Evolutionary conservation across 2,329 filamentous ascomycete species (phyloP).

Genomic region (Coniochaeta prunicola): DNA sequence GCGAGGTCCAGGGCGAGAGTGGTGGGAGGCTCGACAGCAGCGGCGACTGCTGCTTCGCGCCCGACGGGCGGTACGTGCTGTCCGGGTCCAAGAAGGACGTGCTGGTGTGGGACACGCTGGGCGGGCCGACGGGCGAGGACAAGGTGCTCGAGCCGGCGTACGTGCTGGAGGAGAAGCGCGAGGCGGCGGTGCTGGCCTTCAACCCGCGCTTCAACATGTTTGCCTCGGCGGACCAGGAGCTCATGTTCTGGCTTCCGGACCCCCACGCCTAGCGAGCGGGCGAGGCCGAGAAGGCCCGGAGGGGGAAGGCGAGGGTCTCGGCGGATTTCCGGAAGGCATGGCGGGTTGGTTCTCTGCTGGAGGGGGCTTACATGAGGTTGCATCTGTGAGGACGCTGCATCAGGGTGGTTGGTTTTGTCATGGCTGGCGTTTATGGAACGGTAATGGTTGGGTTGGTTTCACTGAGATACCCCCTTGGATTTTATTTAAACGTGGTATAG

Average conservation of each 20-base stretch:
- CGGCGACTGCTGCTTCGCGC: conserved; percentile 81
- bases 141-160: conserved; percentile 56
- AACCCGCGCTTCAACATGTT: conserved; percentile 91
- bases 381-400: background rate
- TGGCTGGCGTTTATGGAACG: background rate
- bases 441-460: background rate
- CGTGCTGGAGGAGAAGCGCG: conserved; percentile 59
- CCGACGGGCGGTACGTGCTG: conserved; percentile 82
- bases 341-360: background rate
- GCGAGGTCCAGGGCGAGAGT: conserved; percentile 36
- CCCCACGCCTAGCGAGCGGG: conserved; percentile 36
- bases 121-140: conserved; percentile 39
- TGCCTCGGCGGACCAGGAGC: conserved; percentile 79
- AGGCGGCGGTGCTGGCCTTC: conserved; percentile 70
- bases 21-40: conserved; percentile 43
- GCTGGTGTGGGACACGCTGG: conserved; percentile 77
- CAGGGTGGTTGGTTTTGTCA: background rate
- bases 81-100: conserved; percentile 71
- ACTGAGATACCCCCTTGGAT: conserved; percentile 3
- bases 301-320: background rate
- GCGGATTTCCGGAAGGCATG: background rate
- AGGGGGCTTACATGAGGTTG: background rate
- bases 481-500: background rate
- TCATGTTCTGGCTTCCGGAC: conserved; percentile 73
- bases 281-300: background rate